Evolutionary conservation across 306 rosid species (phyloP).

Genomic region (Quercus dentata): DNA sequence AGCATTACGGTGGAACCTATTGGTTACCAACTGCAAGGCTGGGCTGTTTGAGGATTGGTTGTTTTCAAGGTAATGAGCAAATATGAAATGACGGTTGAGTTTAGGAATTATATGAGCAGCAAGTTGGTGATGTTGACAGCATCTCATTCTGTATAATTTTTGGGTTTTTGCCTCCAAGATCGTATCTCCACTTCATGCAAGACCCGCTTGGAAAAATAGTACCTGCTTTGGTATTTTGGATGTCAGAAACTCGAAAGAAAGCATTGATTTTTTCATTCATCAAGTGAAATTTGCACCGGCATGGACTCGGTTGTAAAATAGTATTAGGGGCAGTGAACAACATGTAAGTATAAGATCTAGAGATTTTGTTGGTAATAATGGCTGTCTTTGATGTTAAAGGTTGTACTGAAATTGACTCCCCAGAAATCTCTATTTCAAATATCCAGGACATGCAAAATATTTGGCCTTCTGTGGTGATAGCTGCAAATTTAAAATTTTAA

Average conservation of each 20-base stretch:
- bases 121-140: constrained; percentile 2
- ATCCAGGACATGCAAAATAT: background rate
- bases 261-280: background rate
- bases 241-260: background rate
- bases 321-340: background rate
- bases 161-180: background rate
- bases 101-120: background rate
- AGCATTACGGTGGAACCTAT: constrained; percentile 1
- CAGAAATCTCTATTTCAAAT: background rate
- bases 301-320: constrained; percentile 26
- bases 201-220: background rate
- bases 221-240: background rate
- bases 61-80: constrained; percentile 13
- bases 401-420: background rate
- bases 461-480: background rate
- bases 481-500: background rate
- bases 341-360: background rate
- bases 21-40: background rate
- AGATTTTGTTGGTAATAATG: background rate
- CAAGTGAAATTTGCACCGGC: background rate
- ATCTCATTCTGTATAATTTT: constrained; percentile 8
- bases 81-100: background rate
- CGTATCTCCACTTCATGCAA: background rate
- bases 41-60: constrained; percentile 5
- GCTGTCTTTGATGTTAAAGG: background rate